Conservation (phyloP, 495 filamentous ascomycete genomes). For the Lasiosphaeris hirsuta region DNA sequence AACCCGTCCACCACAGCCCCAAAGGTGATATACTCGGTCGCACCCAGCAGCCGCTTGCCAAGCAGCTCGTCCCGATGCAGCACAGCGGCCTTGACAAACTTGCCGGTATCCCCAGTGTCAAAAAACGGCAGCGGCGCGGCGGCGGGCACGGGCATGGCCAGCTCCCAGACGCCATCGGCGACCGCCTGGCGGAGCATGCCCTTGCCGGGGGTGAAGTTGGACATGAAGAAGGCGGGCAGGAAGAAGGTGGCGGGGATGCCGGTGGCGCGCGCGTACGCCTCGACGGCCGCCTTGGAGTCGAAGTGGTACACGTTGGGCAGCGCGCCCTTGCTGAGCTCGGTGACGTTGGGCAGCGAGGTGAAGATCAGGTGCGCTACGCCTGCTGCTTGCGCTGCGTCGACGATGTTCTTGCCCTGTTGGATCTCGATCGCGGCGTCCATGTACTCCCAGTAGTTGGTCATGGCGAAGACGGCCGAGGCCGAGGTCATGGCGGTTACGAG, state of each 20-base stretch:
- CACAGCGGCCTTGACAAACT: slow-evolving; percentile 54
- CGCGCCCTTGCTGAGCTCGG: slow-evolving; percentile 40
- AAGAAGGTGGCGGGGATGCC: slow-evolving; percentile 54
- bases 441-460: slow-evolving; percentile 44
- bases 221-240: slow-evolving; percentile 59
- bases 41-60: slow-evolving; percentile 41
- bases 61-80: slow-evolving; percentile 35
- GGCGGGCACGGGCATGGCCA: slow-evolving; percentile 37
- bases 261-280: slow-evolving; percentile 50
- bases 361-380: slow-evolving; percentile 51
- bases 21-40: slow-evolving; percentile 50
- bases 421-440: slow-evolving; percentile 39
- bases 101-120: slow-evolving; percentile 54
- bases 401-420: slow-evolving; percentile 44
- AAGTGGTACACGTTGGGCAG: slow-evolving; percentile 57
- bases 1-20: slow-evolving; percentile 48
- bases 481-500: slow-evolving; percentile 44
- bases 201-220: slow-evolving; percentile 38
- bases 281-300: slow-evolving; percentile 58
- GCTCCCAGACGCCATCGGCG: slow-evolving; percentile 32
- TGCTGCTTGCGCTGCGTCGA: slow-evolving; percentile 45
- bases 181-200: slow-evolving; percentile 29
- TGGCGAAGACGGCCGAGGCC: slow-evolving; percentile 46
- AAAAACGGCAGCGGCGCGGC: slow-evolving; percentile 50
- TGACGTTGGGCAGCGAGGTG: slow-evolving; percentile 34